Conservation (phyloP, 1,139 yeast genomes). For the Blastobotrys serpentis region DNA sequence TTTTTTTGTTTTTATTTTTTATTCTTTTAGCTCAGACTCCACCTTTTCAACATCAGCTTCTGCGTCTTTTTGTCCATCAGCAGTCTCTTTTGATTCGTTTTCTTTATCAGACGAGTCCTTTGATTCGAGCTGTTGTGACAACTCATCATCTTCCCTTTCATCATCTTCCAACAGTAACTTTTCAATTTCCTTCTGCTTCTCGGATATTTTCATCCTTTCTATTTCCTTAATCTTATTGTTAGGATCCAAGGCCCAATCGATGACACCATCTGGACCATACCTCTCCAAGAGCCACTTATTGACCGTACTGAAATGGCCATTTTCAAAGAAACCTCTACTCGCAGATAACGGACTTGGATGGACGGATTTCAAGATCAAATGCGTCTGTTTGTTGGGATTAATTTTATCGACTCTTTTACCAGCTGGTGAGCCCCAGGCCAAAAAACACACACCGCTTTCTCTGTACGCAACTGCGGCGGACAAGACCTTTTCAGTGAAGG, state of each 20-base stretch:
- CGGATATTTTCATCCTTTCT: conserved; percentile 14
- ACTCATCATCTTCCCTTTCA: conserved; percentile 15
- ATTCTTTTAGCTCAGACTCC: not conserved
- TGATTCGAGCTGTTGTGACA: too few species aligned
- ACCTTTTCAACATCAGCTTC: not conserved
- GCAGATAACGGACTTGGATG: conserved; percentile 98
- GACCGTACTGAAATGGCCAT: conserved; percentile 66
- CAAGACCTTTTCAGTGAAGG: conserved; percentile 74
- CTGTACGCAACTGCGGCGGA: conserved; percentile 47
- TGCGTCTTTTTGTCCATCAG: too few species aligned
- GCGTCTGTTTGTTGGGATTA: conserved; percentile 37
- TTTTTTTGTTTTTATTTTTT: not conserved
- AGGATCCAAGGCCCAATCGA: conserved; percentile 64
- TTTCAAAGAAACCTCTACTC: conserved; percentile 73
- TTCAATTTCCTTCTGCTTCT: conserved; percentile 11
- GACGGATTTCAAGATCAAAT: conserved; percentile 62
- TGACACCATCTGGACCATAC: conserved; percentile 47
- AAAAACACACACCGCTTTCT: conserved; percentile 60
- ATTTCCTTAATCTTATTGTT: conserved; percentile 63
- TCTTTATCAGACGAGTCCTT: not conserved
- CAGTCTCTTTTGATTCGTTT: too few species aligned
- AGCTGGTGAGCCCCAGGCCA: conserved; percentile 97
- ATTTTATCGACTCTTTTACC: conserved; percentile 59
- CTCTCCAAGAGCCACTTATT: conserved; percentile 66
- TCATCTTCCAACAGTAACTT: conserved; percentile 1